These are phyloP conservation scores for Pulicaria dysenterica DNA, from an alignment of 129 eudicot species.

Conservation along the genomic window DNA sequence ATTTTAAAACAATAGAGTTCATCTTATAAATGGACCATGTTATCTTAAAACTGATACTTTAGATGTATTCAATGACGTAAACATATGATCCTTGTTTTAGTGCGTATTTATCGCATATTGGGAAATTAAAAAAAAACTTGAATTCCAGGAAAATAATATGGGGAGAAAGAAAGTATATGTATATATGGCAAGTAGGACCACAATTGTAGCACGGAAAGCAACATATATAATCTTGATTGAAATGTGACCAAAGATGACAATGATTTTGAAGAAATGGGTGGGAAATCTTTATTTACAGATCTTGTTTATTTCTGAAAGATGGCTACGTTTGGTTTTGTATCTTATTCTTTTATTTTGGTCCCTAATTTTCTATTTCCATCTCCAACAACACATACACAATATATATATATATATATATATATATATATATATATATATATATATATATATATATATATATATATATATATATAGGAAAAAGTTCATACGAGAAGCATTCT, in stretches of 20 bases:
- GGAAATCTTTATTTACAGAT: slow-evolving; percentile 32
- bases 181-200: too few species aligned
- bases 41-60: neutral
- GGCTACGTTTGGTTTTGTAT: slow-evolving; percentile 31
- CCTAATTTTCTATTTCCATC: slow-evolving; percentile 14
- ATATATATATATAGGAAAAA: too few species aligned
- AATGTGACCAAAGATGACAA: slow-evolving; percentile 33
- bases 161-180: too few species aligned
- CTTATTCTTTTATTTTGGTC: slow-evolving; percentile 30
- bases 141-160: too few species aligned
- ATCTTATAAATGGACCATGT: neutral
- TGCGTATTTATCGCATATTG: neutral
- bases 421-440: too few species aligned
- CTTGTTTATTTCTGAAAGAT: slow-evolving; percentile 31
- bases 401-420: too few species aligned
- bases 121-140: too few species aligned
- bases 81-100: neutral
- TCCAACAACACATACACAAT: too few species aligned
- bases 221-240: slow-evolving; percentile 25
- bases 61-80: slow-evolving; percentile 11
- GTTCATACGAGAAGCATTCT: too few species aligned
- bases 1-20: neutral
- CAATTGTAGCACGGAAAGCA: slow-evolving; percentile 32
- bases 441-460: too few species aligned
- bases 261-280: slow-evolving; percentile 28